Evolutionary conservation across 1,139 yeast genomes (phyloP).

Genomic region (Hyphopichia wangnamkhiaoensis): DNA sequence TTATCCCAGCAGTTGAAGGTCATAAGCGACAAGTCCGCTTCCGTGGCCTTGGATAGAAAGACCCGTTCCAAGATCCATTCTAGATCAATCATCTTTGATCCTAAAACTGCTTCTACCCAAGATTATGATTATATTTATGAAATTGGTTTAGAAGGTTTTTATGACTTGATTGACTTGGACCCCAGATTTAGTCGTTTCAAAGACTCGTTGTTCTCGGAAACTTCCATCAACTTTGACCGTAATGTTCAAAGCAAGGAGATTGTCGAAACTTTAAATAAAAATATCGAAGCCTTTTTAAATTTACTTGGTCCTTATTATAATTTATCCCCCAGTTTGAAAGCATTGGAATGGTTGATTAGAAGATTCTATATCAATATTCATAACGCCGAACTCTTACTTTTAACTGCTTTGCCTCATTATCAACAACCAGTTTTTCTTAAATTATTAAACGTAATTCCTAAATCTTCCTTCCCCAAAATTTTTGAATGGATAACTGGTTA

Average conservation of each 20-base stretch:
- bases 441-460: constrained; percentile 67
- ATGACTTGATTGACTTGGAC: constrained; percentile 70
- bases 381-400: constrained; percentile 69
- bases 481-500: constrained; percentile 72
- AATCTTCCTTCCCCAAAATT: constrained; percentile 65
- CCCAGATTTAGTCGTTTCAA: constrained; percentile 71
- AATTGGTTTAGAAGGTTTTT: constrained; percentile 73
- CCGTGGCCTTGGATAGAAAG: constrained; percentile 84
- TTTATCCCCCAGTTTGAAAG: constrained; percentile 73
- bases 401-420: constrained; percentile 78
- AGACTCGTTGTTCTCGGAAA: constrained; percentile 74
- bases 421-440: constrained; percentile 71
- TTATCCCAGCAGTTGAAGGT: constrained; percentile 82
- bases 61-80: constrained; percentile 84
- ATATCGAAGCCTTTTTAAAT: constrained; percentile 71
- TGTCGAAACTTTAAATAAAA: constrained; percentile 67
- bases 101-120: constrained; percentile 88
- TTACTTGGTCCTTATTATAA: constrained; percentile 76
- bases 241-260: constrained; percentile 76
- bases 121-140: constrained; percentile 83
- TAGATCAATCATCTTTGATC: constrained; percentile 81
- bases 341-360: constrained; percentile 94
- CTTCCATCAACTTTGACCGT: constrained; percentile 78
- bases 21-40: constrained; percentile 64
- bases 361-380: constrained; percentile 85